A percentile compares a stretch with the other conserved stretches of the same genome.
Evolutionary conservation across 257 asterid species (phyloP).

Genomic region (Handroanthus guayacan): DNA sequence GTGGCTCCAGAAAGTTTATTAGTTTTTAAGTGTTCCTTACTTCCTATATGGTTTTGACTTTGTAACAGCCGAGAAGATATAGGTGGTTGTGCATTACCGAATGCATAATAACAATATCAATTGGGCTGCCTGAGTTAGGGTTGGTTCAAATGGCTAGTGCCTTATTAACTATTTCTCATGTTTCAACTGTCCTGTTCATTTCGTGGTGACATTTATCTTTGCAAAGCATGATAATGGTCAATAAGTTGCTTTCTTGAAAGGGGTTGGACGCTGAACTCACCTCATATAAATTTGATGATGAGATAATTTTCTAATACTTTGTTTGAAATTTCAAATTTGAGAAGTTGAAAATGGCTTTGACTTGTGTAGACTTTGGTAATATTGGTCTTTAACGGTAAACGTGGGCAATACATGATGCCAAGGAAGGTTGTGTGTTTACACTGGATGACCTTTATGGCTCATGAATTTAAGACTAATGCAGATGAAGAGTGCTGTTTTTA

Average conservation of each 20-base stretch:
- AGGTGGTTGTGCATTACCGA: not conserved
- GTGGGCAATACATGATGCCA: not conserved
- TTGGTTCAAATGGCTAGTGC: constrained; percentile 5
- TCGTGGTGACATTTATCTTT: not conserved
- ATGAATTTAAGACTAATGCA: constrained; percentile 15
- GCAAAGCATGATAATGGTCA: constrained; percentile 4
- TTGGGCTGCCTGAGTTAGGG: constrained; percentile 6
- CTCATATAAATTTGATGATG: not conserved
- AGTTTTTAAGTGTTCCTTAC: not conserved
- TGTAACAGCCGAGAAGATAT: not conserved
- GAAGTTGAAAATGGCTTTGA: not conserved
- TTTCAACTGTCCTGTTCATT: not conserved
- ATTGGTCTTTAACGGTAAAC: constrained; percentile 1
- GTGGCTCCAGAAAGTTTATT: not conserved
- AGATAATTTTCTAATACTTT: not conserved
- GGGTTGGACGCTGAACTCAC: not conserved
- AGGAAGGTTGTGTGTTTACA: not conserved
- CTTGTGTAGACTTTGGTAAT: not conserved
- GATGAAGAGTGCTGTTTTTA: constrained; percentile 13
- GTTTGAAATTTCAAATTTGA: not conserved
- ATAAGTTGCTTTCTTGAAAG: not conserved
- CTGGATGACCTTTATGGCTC: not conserved
- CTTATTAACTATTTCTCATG: not conserved
- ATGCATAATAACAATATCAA: not conserved
- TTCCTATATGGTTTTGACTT: not conserved